Percentiles rank a stretch among this genome's conserved stretches.
phyloP scores from a whole-genome alignment of 129 eudicot species.

The Centaurea solstitialis region DNA sequence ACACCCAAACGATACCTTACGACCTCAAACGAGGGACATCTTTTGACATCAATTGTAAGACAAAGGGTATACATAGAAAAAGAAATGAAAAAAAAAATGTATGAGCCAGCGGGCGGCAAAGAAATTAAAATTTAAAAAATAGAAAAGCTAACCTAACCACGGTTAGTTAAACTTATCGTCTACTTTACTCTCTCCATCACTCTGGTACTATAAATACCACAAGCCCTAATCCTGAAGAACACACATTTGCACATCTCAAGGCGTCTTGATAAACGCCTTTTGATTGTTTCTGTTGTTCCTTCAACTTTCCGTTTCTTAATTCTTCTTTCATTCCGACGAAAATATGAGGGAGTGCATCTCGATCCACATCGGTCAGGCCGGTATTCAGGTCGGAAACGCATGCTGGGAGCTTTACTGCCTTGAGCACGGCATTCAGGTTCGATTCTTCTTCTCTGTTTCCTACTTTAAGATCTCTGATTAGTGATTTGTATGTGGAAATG shows the following conservation, averaged over 20 bases:
- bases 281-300: not conserved
- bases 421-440: conserved; percentile 57
- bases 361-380: conserved; percentile 52
- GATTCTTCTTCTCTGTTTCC: not conserved
- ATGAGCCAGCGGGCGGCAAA: conserved; percentile 8
- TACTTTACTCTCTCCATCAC: not conserved
- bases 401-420: conserved; percentile 55
- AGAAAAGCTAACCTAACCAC: conserved; percentile 4
- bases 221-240: not conserved
- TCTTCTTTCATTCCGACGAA: not conserved
- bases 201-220: conserved; percentile 4
- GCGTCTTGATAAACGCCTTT: conserved; percentile 49
- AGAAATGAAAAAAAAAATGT: not conserved
- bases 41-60: not conserved
- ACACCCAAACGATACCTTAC: too few relatives aligned
- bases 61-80: not conserved
- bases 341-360: conserved; percentile 51
- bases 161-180: not conserved
- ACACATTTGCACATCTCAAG: conserved; percentile 19
- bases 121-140: not conserved
- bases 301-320: not conserved
- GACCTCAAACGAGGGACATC: not conserved
- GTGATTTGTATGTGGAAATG: not conserved
- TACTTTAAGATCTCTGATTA: not conserved
- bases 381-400: conserved; percentile 51